Percentiles rank a stretch among this genome's conserved stretches.
Conservation (phyloP, 2,329 filamentous ascomycete genomes). For the Fusarium tanahbumbuense region DNA sequence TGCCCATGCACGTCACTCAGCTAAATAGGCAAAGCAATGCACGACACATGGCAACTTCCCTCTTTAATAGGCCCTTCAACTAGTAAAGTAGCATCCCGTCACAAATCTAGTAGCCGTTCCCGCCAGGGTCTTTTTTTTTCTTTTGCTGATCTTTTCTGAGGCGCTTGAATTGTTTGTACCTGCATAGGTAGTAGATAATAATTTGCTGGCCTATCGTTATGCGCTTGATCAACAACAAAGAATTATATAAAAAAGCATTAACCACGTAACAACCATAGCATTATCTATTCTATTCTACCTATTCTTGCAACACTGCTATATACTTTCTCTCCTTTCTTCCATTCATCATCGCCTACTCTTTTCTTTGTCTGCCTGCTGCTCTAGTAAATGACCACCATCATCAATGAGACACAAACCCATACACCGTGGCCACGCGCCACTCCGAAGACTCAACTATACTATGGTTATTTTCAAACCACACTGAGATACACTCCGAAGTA, state of each 20-base stretch:
- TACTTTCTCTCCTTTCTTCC: neutral
- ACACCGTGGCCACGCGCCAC: conserved; percentile 33
- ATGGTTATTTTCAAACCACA: conserved; percentile 11
- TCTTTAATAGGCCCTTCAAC: conserved; percentile 23
- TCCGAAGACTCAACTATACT: neutral
- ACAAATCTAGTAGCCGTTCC: conserved; percentile 12
- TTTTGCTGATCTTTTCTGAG: conserved; percentile 20
- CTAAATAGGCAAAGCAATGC: conserved; percentile 22
- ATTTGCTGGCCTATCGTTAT: conserved; percentile 1
- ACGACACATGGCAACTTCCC: conserved; percentile 26
- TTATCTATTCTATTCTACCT: neutral
- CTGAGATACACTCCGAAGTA: conserved; percentile 6
- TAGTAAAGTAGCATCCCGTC: conserved; percentile 10
- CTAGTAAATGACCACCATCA: conserved; percentile 34
- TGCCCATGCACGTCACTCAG: conserved; percentile 41
- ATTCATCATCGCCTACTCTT: neutral
- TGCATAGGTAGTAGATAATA: neutral
- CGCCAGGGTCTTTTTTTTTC: neutral
- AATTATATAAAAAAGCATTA: neutral
- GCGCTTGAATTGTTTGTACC: conserved; percentile 2
- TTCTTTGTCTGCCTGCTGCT: conserved; percentile 15
- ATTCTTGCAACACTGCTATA: neutral
- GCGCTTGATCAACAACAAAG: conserved; percentile 15
- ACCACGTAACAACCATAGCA: neutral
- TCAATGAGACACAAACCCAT: conserved; percentile 33